A percentile compares a stretch with the other conserved stretches of the same genome.
Conservation (phyloP, 345 rosid genomes). For the Pelargonium nanum region DNA sequence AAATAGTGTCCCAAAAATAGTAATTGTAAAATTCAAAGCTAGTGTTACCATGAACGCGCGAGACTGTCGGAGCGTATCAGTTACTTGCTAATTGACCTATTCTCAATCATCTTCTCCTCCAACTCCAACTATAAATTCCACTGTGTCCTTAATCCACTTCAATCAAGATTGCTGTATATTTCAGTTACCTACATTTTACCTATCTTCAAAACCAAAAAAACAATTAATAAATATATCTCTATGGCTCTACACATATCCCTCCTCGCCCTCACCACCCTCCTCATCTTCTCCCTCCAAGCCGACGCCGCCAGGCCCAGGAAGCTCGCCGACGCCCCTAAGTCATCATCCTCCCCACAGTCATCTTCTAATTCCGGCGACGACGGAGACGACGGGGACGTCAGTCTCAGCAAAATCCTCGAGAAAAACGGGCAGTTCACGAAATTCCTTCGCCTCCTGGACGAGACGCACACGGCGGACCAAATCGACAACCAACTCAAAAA, state of each 20-base stretch:
- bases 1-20: too few species aligned
- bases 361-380: not conserved
- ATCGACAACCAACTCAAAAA: constrained; percentile 30
- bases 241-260: not conserved
- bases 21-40: too few species aligned
- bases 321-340: not conserved
- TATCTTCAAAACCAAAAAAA: not conserved
- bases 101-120: too few species aligned
- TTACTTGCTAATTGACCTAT: too few species aligned
- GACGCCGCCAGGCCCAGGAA: not conserved
- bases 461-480: constrained; percentile 13
- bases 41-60: too few species aligned
- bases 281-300: not conserved
- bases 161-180: too few species aligned
- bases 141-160: too few species aligned
- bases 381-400: not conserved
- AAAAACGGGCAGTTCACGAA: not conserved
- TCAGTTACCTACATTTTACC: too few species aligned
- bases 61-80: too few species aligned
- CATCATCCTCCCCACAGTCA: not conserved
- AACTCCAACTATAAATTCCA: too few species aligned
- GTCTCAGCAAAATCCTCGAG: not conserved
- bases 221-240: not conserved
- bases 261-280: not conserved
- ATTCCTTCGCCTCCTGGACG: not conserved